Base-by-base conservation (phyloP, 345 rosid species). In the Hevea brasiliensis region DNA sequence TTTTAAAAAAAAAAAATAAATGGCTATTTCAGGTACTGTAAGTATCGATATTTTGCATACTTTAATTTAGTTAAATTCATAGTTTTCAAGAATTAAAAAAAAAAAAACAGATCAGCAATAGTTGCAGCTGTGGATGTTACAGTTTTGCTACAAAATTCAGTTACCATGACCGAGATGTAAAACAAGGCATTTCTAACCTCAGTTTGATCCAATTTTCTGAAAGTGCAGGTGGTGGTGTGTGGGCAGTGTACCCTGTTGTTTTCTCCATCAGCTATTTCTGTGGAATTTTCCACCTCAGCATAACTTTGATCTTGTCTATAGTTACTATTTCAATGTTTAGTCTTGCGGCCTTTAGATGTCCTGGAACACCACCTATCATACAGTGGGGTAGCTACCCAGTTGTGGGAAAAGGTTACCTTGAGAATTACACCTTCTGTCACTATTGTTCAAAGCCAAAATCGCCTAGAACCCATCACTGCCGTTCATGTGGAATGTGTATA, bases 391-490 rank as follows among this genome's bases (percentile, higher is more conserved):
- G 92, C 77, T 89, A 89, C 75, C 98, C 97, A 54, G 86, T 80
- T 76, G 95, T 94, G 67, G 94, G 92, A 60, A 89, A 84, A 65
- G 82, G 88, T 26, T 85, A 84, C 55, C 94, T 94, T 40, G 88
- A 86, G 79, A 91, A 89, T 83, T 90, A 84, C 74, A 90, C 93
- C 61, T 93, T 90, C 77, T 90, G 96, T 74, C 85, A 74, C 72
- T 79, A 82, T 73, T 92, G 97, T 82, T 83, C 81, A 47, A 90
- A 78, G 85, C 97, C 95, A 14, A 94, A 94, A 83, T 89, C 98
- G 40, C 95, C 97, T 17, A 87, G 91, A 81, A 66, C 89, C 62
- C 97, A 92, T 88, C 98, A 94, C 81, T 94, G 98, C 74, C 89
- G 92, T 77, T 84, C 98, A 10, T 94, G 98, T 80, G 90, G 91